Evolutionary conservation across 345 rosid genomes (phyloP).

Genomic region (Lepidium africanum): DNA sequence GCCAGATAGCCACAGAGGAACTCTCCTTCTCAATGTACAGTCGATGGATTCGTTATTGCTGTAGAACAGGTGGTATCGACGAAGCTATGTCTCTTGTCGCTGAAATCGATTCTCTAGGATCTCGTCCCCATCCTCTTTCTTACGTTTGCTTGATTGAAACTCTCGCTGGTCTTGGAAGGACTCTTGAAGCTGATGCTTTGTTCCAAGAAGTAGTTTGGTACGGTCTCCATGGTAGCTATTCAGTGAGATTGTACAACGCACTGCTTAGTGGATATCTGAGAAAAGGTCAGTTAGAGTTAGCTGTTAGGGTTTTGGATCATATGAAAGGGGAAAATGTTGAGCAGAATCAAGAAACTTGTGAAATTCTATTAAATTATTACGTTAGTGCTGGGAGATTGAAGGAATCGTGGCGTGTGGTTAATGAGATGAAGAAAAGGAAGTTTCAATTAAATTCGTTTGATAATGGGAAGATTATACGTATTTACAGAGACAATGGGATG

Average conservation of each 20-base stretch:
- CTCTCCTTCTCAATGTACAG: slow-evolving; percentile 30
- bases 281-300: slow-evolving; percentile 50
- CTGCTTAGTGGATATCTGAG: slow-evolving; percentile 47
- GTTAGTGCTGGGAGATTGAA: slow-evolving; percentile 55
- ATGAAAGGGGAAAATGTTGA: slow-evolving; percentile 32
- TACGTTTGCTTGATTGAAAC: slow-evolving; percentile 42
- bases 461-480: slow-evolving; percentile 47
- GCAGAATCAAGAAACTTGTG: slow-evolving; percentile 38
- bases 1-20: slow-evolving; percentile 3
- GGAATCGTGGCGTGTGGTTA: slow-evolving; percentile 51
- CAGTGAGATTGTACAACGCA: slow-evolving; percentile 30
- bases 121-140: slow-evolving; percentile 30
- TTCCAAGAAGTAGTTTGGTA: slow-evolving; percentile 39
- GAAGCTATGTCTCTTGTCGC: slow-evolving; percentile 47
- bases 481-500: slow-evolving; percentile 73
- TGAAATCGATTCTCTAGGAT: slow-evolving; percentile 44
- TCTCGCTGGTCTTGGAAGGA: slow-evolving; percentile 41
- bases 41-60: slow-evolving; percentile 35
- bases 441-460: slow-evolving; percentile 38
- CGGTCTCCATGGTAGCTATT: slow-evolving; percentile 31
- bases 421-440: slow-evolving; percentile 45
- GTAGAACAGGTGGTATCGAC: slow-evolving; percentile 37
- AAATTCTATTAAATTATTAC: slow-evolving; percentile 49
- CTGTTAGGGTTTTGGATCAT: slow-evolving; percentile 31
- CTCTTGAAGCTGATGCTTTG: slow-evolving; percentile 55